Evolutionary conservation across 2,329 filamentous ascomycete species (phyloP).

Genomic region (Arthroderma sp.): DNA sequence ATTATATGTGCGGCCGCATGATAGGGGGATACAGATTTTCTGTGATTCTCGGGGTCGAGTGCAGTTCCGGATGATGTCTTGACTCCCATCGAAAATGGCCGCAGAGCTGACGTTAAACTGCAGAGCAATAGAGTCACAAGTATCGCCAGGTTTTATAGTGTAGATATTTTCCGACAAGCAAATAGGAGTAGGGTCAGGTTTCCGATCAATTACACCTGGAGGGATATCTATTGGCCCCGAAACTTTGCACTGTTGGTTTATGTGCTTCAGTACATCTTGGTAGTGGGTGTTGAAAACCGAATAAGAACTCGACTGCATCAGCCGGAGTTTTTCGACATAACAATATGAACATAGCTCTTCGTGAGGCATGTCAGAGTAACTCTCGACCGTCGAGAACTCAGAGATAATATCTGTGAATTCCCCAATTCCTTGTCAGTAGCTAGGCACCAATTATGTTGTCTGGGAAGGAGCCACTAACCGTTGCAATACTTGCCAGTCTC

Average conservation of each 20-base stretch:
- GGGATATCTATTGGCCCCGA: slow-evolving; percentile 1
- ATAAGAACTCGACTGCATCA: slow-evolving; percentile 17
- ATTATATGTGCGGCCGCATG: neutral
- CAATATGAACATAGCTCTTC: slow-evolving; percentile 16
- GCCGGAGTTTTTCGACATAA: slow-evolving; percentile 9
- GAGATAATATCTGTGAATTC: slow-evolving; percentile 5
- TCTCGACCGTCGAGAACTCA: slow-evolving; percentile 9
- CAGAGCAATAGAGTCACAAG: slow-evolving; percentile 10
- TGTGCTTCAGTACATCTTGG: slow-evolving; percentile 2
- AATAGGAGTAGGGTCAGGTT: neutral
- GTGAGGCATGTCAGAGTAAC: slow-evolving; percentile 11
- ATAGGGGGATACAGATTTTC: neutral
- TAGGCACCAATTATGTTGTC: neutral
- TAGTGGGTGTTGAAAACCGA: slow-evolving; percentile 11
- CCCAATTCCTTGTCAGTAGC: neutral
- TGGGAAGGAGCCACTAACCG: neutral
- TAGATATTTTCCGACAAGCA: slow-evolving; percentile 9
- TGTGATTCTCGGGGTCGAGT: neutral
- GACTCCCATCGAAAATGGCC: neutral
- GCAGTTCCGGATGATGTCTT: neutral
- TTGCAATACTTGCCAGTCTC: slow-evolving; percentile 10
- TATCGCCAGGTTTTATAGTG: slow-evolving; percentile 8
- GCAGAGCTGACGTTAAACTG: slow-evolving; percentile 9
- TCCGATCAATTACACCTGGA: neutral
- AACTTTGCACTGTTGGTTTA: slow-evolving; percentile 4